Base-by-base conservation (phyloP, 768 basidiomycete genomes). In the Sporobolomyces roseus region DNA sequence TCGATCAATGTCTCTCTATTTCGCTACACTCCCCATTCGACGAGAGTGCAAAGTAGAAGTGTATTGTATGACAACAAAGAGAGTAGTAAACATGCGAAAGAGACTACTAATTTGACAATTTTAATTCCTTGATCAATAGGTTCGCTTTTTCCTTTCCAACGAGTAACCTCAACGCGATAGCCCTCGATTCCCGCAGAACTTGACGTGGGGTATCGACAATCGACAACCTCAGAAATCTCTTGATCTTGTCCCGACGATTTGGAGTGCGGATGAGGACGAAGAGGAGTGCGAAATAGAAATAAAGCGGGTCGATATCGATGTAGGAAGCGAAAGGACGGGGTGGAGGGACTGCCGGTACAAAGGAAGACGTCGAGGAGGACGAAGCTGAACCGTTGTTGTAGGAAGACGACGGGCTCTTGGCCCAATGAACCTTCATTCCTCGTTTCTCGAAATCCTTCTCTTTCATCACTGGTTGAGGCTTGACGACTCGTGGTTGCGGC, bases 231-330 rank as follows among this genome's bases (percentile, higher is more conserved):
- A n/a, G 17, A 16, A 66, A 43, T 0, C 33, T 6, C 23, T 38
- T 41, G 36, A 66, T 27, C 61, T 71, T 71, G n/a, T 62, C 60
- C 12, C 60, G 36, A 13, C 60, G 64, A 5, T 43, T n/a, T 23
- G 69, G 65, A 10, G 70, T 71, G 13, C 65, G 65, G 16, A 63
- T 10, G 51, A 71, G 3, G 51, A 71, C 43, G 61, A 71, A 66
- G 9, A 66, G 45, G 41, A 71, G 43, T 27, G 23, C 5, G 51
- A 66, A 52, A 65, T 66, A 66, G 19, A 71, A 1, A 29, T 54
- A 23, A 21, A 56, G 23, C 2, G 64, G 64, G 36, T 66, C 61
- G 56, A 65, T 12, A 29, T 9, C 46, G 49, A 50, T 50, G 17
- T 12, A 16, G 5, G 27, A 50, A 8, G 12, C 13, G 49, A 25